Conservation (phyloP, 2,329 filamentous ascomycete species). For the Sarocladium oryzae region DNA sequence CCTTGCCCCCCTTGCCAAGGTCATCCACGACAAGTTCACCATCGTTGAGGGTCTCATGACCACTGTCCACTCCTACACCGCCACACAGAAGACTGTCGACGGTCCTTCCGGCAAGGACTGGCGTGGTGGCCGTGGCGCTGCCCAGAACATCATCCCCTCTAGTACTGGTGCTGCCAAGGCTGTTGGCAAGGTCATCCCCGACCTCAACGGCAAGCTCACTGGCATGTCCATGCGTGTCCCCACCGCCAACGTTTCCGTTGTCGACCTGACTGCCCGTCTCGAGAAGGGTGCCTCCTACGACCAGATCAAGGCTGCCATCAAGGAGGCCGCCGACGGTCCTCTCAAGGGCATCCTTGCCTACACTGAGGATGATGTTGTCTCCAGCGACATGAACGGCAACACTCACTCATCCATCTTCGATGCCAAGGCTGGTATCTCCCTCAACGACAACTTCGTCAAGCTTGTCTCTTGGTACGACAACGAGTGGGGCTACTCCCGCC, state of each 20-base stretch:
- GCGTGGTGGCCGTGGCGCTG: slow-evolving; percentile 97
- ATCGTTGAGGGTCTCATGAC: slow-evolving; percentile 99
- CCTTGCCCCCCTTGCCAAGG: slow-evolving; percentile 98
- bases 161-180: slow-evolving; percentile 99
- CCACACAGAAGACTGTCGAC: slow-evolving; percentile 99
- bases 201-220: slow-evolving; percentile 98
- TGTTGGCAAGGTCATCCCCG: slow-evolving; percentile 98
- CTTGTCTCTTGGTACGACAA: slow-evolving; percentile 98
- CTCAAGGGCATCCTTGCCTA: slow-evolving; percentile 91
- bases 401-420: slow-evolving; percentile 96
- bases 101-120: slow-evolving; percentile 98
- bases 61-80: slow-evolving; percentile 99
- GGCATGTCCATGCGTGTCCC: slow-evolving; percentile 99
- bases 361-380: slow-evolving; percentile 97
- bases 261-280: slow-evolving; percentile 89
- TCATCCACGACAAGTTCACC: slow-evolving; percentile 96
- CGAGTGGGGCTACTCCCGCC: slow-evolving; percentile 99
- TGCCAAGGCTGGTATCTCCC: slow-evolving; percentile 96
- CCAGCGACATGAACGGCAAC: slow-evolving; percentile 89
- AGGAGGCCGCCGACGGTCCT: slow-evolving; percentile 73
- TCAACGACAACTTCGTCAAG: slow-evolving; percentile 99
- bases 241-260: slow-evolving; percentile 97
- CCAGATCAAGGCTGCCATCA: slow-evolving; percentile 87
- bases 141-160: slow-evolving; percentile 99
- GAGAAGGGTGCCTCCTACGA: slow-evolving; percentile 87